Evolutionary conservation across 192 early-diverging fungal genomes (phyloP), one percentile per base, ranked within the genome.

Genomic region (Umbelopsis sp.): DNA sequence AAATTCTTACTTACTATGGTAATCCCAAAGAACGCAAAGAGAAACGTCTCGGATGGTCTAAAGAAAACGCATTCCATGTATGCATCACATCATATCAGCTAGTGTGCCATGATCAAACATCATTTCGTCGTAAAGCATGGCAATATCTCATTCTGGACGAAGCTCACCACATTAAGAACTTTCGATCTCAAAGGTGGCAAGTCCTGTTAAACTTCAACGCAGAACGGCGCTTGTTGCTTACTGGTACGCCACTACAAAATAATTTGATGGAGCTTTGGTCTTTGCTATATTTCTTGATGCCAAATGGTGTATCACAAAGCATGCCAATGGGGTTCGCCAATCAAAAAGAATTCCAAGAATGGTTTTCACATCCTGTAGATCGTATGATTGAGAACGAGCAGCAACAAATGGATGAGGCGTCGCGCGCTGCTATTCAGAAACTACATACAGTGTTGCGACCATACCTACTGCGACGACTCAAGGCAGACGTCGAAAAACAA

Each of bases 221-320:
- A 10, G 78, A 81, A 18, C 82, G 91, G 47, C 78, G 92, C 33
- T 69, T 94, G 30, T 74, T 96, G 23, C 70, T 95, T 67, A 96
- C 95, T 16, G 95, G 95, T 49, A 96, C 95, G 25, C 95, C 95
- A 8, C 75, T 96, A 18, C 95, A 96, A 74, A 95, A 95, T 72
- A 91, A 89, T 25, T 67, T 95, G 55, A 93, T 93, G 78, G 95
- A 96, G 72, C 77, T 96, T 4, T 96, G 95, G 95, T 89, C 89
- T 0, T 72, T 96, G 21, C 72, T 96, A 3, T 92, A 95, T 77
- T 96, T 95, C 75, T 76, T 95, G 72, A 89, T 93, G 85, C 95
- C 94, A 0, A 86, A 88, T 35, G 87, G 82, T 18, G 77, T 84
- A 6, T 79, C 84, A 1, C 66, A 79, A 49, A 73, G 74, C 12